These are phyloP conservation scores for Erodium texanum DNA, from an alignment of 441 rosid species.

Conservation along the genomic window DNA sequence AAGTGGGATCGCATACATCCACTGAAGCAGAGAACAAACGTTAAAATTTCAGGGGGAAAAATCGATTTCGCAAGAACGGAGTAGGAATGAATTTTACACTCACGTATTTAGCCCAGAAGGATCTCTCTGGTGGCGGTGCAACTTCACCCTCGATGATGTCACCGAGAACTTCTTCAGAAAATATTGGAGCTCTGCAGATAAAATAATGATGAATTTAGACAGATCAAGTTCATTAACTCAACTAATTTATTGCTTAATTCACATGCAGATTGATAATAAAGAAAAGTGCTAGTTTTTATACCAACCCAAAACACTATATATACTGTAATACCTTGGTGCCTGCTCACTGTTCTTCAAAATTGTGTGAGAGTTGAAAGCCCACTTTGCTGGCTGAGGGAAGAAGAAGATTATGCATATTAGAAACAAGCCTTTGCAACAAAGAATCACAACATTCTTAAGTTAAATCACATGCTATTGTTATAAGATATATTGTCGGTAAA, in stretches of 20 bases:
- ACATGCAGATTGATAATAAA: not conserved
- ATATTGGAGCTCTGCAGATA: constrained; percentile 59
- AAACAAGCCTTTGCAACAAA: constrained; percentile 15
- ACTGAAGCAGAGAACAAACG: constrained; percentile 32
- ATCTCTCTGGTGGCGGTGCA: constrained; percentile 63
- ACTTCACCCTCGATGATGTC: constrained; percentile 66
- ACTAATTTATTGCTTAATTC: not conserved
- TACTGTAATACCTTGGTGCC: constrained; percentile 61
- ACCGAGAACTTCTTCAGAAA: constrained; percentile 50
- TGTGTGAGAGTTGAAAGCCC: constrained; percentile 79
- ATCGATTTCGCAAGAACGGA: not conserved
- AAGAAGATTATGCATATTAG: constrained; percentile 15
- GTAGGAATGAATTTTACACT: constrained; percentile 22
- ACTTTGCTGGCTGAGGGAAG: constrained; percentile 62
- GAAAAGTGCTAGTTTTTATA: not conserved
- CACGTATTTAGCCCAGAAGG: constrained; percentile 96
- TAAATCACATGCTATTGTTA: no score
- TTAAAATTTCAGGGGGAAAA: no score
- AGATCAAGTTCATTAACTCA: not conserved
- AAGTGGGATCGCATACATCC: constrained; percentile 91
- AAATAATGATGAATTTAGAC: not conserved
- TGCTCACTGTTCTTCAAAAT: constrained; percentile 69
- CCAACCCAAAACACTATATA: not conserved
- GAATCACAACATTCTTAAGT: no score
- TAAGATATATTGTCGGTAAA: no score